These are phyloP conservation scores for Piper betle DNA, from an alignment of 164 flowering plant genomes.

Conservation along the genomic window DNA sequence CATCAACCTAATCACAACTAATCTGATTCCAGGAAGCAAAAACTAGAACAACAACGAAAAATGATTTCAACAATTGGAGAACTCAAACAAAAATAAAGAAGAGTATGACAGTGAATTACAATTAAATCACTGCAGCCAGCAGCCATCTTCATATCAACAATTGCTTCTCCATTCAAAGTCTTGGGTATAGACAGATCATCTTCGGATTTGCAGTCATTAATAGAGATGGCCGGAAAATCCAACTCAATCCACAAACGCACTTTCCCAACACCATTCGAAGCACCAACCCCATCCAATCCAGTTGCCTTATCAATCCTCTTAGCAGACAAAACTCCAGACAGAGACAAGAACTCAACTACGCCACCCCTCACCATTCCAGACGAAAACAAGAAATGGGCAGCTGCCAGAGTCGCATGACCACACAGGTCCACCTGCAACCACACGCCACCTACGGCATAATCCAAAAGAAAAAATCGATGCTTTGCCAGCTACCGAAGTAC, in stretches of 20 bases:
- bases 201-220: slow-evolving; percentile 24
- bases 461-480: not conserved
- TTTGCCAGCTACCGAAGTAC: not conserved
- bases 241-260: slow-evolving; percentile 39
- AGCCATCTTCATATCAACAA: slow-evolving; percentile 37
- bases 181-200: slow-evolving; percentile 19
- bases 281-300: slow-evolving; percentile 3
- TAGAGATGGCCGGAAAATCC: slow-evolving; percentile 42
- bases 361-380: slow-evolving; percentile 25
- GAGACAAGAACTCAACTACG: slow-evolving; percentile 44
- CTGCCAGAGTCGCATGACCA: slow-evolving; percentile 24
- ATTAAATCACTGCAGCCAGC: slow-evolving; percentile 22
- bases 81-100: slow-evolving; percentile 6
- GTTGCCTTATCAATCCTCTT: slow-evolving; percentile 21
- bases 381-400: slow-evolving; percentile 35
- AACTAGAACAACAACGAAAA: not conserved
- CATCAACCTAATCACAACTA: too few relatives aligned
- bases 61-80: not conserved
- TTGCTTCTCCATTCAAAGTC: slow-evolving; percentile 43
- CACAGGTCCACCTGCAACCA: slow-evolving; percentile 19
- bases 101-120: slow-evolving; percentile 19
- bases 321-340: slow-evolving; percentile 65
- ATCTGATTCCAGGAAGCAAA: not conserved
- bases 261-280: slow-evolving; percentile 16
- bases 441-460: not conserved